Base-by-base conservation (phyloP, 2,329 filamentous ascomycete species). In the Exophiala oligosperma region DNA sequence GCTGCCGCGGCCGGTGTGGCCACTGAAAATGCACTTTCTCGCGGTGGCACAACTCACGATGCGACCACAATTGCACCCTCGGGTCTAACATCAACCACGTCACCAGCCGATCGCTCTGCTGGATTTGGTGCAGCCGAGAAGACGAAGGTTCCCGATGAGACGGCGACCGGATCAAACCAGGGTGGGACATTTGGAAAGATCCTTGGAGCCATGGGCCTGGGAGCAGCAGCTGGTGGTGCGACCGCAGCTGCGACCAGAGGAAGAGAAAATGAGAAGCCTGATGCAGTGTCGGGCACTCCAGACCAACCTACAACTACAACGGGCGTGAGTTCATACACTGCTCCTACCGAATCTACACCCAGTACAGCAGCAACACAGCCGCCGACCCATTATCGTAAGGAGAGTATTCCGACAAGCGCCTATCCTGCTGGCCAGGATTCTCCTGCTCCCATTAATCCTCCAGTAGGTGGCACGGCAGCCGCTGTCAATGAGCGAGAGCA, bases 371-470 rank as follows among this genome's bases (percentile, higher is more conserved):
- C 24, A 14, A 4, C 23, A 29, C 23, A 17, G 7, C 28, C 46
- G 8, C 28, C 46, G 14, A 24, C 55, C 11, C 61, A 65, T 37
- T 52, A 62, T 37, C 48, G 60, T 14, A 60, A 64, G 43, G 61
- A 66, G 35, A 63, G 61, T 48, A 66, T 66, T 49, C 64, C 64
- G 4, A 66, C 64, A 9, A 66, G 61, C 12, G 64, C 64, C 11
- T 66, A 66, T 51, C 64, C 64, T 28, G 61, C 58, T 35, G 63
- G 63, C 11, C 21, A 52, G 17, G 49, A 53, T 21, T 65, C 63
- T 49, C 63, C 64, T 38, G 32, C 53, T 11, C 54, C 64, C 23
- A 59, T 66, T 24, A 59, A 56, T 49, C n/a, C 64, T 29, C 64
- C 64, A 12, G 52, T 65, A 26, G 64, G 64, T 48, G 63, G 63